Evolutionary conservation across 352 stramenopile species (phyloP), one percentile per base, ranked within the genome.

Genomic region (Globisporangium nunn): DNA sequence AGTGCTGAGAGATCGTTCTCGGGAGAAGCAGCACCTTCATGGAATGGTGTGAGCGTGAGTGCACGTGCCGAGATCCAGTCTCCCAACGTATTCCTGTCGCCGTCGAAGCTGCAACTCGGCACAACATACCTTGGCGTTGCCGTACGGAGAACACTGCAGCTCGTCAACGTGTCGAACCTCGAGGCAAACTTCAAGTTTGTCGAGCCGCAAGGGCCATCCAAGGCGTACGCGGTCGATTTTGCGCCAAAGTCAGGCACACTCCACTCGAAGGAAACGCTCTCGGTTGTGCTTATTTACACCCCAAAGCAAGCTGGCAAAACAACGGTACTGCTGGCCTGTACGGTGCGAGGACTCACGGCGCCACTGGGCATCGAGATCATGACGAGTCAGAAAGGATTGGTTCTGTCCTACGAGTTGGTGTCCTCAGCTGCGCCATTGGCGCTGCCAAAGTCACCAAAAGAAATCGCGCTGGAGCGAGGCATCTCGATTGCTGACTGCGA

Each of bases 91-190:
- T 91, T 80, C 56, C 64, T 93, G 6, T 72, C 78, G 15, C 70
- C 81, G 0, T 72, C 72, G 0, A 66, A 68, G 31, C 43, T 91
- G 12, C 28, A 67, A 1, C 55, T 91, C 0, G 81, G 81, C 28
- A 80, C 81, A 5, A 89, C 77, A 6, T 93, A 90, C 58, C 57
- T 91, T 41, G 75, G 75, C 4, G 77, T 90, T 18, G 52, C 66
- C 6, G 72, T 87, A 15, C 68, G 64, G 1, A 59, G 72, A 12
- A 76, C 62, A 0, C 35, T 91, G 46, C 47, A 80, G 30, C 71
- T 93, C n/a, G 59, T 89, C 15, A 93, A 93, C 41, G 70, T 90
- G 4, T 93, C 83, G 28, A 93, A 91, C 50, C 72, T 91, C 23
- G 75, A 85, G 33, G 76, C 81, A 17, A 59, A 58, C 1, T 93